phyloP scores from a whole-genome alignment of 345 rosid genomes.

The Atalantia buxifolia region DNA sequence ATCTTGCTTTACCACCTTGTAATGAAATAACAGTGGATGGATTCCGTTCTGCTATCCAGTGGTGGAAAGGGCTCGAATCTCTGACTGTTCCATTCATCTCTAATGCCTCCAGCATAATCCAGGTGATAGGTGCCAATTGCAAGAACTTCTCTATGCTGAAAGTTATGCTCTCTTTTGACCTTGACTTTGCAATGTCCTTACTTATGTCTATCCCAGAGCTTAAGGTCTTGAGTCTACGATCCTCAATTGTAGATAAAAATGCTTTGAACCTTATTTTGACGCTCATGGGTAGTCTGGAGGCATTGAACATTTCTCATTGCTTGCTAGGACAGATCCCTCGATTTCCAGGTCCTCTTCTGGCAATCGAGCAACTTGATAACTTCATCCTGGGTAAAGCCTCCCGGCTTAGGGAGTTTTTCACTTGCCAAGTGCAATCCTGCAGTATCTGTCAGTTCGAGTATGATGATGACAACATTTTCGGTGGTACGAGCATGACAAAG shows the following conservation, averaged over 20 bases:
- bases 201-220: neutral
- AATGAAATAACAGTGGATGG: constrained; percentile 8
- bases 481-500: constrained; percentile 1
- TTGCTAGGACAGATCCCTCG: neutral
- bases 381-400: neutral
- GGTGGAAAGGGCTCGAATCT: constrained; percentile 8
- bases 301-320: neutral
- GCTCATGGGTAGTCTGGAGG: constrained; percentile 6
- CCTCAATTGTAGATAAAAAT: neutral
- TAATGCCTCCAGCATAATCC: neutral
- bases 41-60: neutral
- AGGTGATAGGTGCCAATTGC: constrained; percentile 9
- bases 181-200: constrained; percentile 10
- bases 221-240: constrained; percentile 15
- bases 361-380: neutral
- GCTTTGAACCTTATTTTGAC: constrained; percentile 2
- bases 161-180: constrained; percentile 8
- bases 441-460: neutral
- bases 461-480: neutral
- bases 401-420: neutral
- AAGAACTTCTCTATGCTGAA: constrained; percentile 3
- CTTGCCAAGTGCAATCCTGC: neutral
- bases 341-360: neutral
- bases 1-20: constrained; percentile 15
- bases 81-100: constrained; percentile 10